These are phyloP conservation scores for Helichrysum umbraculigerum DNA, from an alignment of 129 eudicot species.

Conservation along the genomic window DNA sequence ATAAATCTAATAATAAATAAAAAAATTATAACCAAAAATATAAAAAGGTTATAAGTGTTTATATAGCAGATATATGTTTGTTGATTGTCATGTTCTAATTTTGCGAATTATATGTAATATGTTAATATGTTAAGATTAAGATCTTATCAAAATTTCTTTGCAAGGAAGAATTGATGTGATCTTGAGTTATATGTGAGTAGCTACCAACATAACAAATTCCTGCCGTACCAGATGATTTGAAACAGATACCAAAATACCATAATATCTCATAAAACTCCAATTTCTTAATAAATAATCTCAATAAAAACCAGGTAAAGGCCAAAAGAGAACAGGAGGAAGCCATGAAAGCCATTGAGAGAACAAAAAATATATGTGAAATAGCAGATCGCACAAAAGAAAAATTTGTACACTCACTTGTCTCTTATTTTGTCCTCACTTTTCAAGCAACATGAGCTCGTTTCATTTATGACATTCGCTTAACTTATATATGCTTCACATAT, in stretches of 20 bases:
- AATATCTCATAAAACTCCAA: not conserved
- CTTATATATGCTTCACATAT: not conserved
- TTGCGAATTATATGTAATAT: not conserved
- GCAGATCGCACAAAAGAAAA: constrained; percentile 2
- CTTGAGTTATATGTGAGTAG: not conserved
- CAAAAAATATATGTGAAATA: not conserved
- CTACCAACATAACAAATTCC: not conserved
- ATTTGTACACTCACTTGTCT: not conserved
- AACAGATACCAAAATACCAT: not conserved
- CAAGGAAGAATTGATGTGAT: not conserved
- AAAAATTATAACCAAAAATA: not conserved
- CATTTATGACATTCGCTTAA: not conserved
- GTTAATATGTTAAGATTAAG: not conserved
- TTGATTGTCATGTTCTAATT: not conserved
- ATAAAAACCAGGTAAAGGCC: too few species aligned
- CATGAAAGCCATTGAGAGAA: not conserved
- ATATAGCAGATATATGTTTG: not conserved
- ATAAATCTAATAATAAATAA: not conserved
- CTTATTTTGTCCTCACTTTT: constrained; percentile 7
- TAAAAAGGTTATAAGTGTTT: not conserved
- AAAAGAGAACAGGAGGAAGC: not conserved
- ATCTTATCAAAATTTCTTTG: not conserved
- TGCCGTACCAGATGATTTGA: not conserved
- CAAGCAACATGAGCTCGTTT: not conserved
- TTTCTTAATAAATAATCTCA: too few species aligned